A percentile compares a stretch with the other conserved stretches of the same genome.
phyloP scores from a whole-genome alignment of 2,329 filamentous ascomycete species.

The Aspergillus fumigatiaffinis region DNA sequence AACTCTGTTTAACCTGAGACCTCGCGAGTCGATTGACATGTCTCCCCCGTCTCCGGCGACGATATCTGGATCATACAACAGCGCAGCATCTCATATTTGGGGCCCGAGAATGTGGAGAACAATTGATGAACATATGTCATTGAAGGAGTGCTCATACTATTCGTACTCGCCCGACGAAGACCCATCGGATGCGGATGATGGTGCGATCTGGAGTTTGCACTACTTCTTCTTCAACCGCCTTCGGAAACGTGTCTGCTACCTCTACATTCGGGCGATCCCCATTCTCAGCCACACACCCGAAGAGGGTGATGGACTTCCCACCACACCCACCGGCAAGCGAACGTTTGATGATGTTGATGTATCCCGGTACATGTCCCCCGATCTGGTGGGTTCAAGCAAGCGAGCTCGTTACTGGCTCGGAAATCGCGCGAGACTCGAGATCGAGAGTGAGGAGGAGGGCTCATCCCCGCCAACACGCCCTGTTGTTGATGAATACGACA shows the following conservation, averaged over 20 bases:
- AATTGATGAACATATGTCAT: constrained; percentile 90
- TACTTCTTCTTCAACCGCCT: constrained; percentile 98
- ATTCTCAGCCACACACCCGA: constrained; percentile 65
- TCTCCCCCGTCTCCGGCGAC: constrained; percentile 40
- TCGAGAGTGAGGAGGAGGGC: constrained; percentile 39
- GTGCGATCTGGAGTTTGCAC: constrained; percentile 89
- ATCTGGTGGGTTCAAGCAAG: constrained; percentile 64
- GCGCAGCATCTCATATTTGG: constrained; percentile 63
- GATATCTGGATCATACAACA: constrained; percentile 45
- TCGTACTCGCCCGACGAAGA: constrained; percentile 86
- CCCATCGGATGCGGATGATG: constrained; percentile 88
- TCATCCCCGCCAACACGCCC: constrained; percentile 18
- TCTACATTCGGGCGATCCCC: constrained; percentile 84
- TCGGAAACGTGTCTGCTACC: constrained; percentile 86
- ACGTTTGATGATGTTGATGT: constrained; percentile 41
- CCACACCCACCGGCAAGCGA: constrained; percentile 42
- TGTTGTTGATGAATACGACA: constrained; percentile 38
- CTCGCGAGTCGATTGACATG: constrained; percentile 47
- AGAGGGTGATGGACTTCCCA: constrained; percentile 37
- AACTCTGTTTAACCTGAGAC: constrained; percentile 80
- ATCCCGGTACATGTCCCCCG: constrained; percentile 43
- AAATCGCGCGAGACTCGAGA: constrained; percentile 50
- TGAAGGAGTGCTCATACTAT: constrained; percentile 85
- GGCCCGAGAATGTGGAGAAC: constrained; percentile 86
- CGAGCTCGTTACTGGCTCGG: constrained; percentile 87